Evolutionary conservation across 331 rosid genomes (phyloP).

Genomic region (Quercus lobata): DNA sequence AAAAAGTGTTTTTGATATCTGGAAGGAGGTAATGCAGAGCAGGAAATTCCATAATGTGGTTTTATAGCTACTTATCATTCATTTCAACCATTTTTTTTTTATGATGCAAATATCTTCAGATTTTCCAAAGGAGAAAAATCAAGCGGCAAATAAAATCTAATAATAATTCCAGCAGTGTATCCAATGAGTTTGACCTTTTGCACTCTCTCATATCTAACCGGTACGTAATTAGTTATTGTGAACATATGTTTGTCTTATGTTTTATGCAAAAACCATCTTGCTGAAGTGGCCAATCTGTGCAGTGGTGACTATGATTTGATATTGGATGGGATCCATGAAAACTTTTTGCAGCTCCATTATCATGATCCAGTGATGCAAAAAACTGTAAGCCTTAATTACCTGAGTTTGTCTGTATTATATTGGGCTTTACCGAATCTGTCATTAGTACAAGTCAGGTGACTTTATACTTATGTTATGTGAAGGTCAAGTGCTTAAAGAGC

Average conservation of each 20-base stretch:
- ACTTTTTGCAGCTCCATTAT: conserved; percentile 76
- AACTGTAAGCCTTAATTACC: conserved; percentile 56
- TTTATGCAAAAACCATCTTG: background rate
- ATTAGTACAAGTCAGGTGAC: conserved; percentile 27
- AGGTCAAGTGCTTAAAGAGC: conserved; percentile 81
- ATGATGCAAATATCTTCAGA: conserved; percentile 34
- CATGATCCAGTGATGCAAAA: conserved; percentile 94
- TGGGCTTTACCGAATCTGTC: conserved; percentile 10
- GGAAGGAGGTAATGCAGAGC: conserved; percentile 69
- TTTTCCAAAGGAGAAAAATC: conserved; percentile 66
- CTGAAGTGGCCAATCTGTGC: conserved; percentile 33
- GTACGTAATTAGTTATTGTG: conserved; percentile 42
- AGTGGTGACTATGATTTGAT: conserved; percentile 88
- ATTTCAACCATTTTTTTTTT: background rate
- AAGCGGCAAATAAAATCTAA: conserved; percentile 57
- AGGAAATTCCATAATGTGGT: conserved; percentile 8
- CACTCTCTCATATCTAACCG: conserved; percentile 71
- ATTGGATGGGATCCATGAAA: conserved; percentile 91
- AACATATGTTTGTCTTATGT: conserved; percentile 1
- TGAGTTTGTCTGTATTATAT: conserved; percentile 12
- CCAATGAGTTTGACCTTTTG: conserved; percentile 62
- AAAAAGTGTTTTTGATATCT: conserved; percentile 65
- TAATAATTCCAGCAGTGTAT: conserved; percentile 18
- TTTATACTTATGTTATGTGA: conserved; percentile 20
- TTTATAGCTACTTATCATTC: conserved; percentile 8